Conservation (phyloP, 768 basidiomycete species). For the Astraeus odoratus region DNA sequence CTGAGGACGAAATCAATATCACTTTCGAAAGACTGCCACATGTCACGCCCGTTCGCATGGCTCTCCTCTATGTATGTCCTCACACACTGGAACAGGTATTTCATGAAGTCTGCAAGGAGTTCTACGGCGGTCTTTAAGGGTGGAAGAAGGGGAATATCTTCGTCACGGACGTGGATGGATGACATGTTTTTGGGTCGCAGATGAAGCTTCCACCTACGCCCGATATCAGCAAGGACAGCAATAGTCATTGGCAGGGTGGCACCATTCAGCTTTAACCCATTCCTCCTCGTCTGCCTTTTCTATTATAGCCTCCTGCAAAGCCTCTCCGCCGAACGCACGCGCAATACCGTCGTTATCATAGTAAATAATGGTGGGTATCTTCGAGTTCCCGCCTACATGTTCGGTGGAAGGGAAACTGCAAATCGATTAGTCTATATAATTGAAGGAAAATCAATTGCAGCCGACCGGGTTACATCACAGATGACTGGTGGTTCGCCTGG, state of each 20-base stretch:
- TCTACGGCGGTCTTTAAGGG: slow-evolving; percentile 34
- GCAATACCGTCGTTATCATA: slow-evolving; percentile 36
- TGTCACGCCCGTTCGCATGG: slow-evolving; percentile 33
- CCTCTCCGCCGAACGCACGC: slow-evolving; percentile 40
- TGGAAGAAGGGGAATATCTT: slow-evolving; percentile 38
- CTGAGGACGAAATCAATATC: slow-evolving; percentile 41
- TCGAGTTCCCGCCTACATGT: slow-evolving; percentile 39
- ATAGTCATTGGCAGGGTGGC: not conserved
- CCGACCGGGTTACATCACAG: slow-evolving; percentile 20
- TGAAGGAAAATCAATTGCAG: not conserved
- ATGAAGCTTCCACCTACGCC: slow-evolving; percentile 30
- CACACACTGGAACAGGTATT: slow-evolving; percentile 39
- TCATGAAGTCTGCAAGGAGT: slow-evolving; percentile 43
- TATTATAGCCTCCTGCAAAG: slow-evolving; percentile 30
- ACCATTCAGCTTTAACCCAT: slow-evolving; percentile 28
- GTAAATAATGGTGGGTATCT: slow-evolving; percentile 44
- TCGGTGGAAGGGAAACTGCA: slow-evolving; percentile 42
- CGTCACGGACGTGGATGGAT: slow-evolving; percentile 19
- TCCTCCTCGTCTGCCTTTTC: slow-evolving; percentile 35
- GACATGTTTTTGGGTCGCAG: slow-evolving; percentile 22
- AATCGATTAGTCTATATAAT: slow-evolving; percentile 4
- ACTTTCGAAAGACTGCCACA: slow-evolving; percentile 36
- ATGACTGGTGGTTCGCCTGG: slow-evolving; percentile 23
- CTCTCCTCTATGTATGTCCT: slow-evolving; percentile 39
- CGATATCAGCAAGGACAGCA: slow-evolving; percentile 5